phyloP scores from a whole-genome alignment of 306 rosid genomes.

The Gleditsia sinensis region DNA sequence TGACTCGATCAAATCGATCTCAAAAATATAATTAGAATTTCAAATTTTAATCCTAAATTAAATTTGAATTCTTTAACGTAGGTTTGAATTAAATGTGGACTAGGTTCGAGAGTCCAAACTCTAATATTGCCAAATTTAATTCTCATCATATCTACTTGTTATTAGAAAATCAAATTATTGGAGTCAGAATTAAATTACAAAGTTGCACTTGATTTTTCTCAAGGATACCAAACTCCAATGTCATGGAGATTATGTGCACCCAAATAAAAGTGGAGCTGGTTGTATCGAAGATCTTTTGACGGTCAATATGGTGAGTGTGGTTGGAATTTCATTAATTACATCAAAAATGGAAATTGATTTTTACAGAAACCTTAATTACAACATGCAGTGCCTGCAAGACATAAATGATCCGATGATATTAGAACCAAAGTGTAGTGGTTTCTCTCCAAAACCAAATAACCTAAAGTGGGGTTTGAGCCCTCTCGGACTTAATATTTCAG shows the following conservation, averaged over 20 bases:
- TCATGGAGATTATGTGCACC: neutral
- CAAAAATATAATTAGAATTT: too few species aligned
- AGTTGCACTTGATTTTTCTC: neutral
- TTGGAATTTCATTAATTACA: neutral
- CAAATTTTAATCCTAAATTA: too few species aligned
- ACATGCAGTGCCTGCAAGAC: constrained; percentile 34
- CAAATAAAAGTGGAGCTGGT: neutral
- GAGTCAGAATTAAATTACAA: too few species aligned
- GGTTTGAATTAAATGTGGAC: neutral
- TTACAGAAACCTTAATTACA: neutral
- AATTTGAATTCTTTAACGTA: too few species aligned
- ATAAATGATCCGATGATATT: constrained; percentile 9
- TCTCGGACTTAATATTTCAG: constrained; percentile 6
- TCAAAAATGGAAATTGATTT: neutral
- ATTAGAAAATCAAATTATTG: too few species aligned
- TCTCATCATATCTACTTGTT: too few species aligned
- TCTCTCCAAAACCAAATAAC: neutral
- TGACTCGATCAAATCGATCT: too few species aligned
- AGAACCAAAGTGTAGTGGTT: neutral
- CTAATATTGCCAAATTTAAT: too few species aligned
- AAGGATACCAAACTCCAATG: constrained; percentile 16
- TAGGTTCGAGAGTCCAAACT: too few species aligned
- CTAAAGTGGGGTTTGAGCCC: constrained; percentile 15
- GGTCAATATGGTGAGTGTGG: constrained; percentile 14
- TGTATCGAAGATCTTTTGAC: constrained; percentile 3